Percentiles rank a stretch among this genome's conserved stretches.
Evolutionary conservation across 2,329 filamentous ascomycete genomes (phyloP).

Genomic region (Hymenoscyphus linearis): DNA sequence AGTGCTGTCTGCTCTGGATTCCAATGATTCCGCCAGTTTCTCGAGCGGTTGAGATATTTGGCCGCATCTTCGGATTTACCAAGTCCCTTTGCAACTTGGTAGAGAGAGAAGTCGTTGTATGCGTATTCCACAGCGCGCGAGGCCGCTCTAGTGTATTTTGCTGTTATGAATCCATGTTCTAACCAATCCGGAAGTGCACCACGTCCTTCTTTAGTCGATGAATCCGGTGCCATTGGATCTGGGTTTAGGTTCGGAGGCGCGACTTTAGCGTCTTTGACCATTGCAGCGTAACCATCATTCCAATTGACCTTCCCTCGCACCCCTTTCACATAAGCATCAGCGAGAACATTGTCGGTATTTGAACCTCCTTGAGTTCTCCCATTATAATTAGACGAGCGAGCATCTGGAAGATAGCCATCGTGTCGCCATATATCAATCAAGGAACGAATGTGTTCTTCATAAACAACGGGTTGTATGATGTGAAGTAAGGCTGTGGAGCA

Average conservation of each 20-base stretch:
- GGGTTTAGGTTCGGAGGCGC: constrained; percentile 55
- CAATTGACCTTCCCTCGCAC: constrained; percentile 57
- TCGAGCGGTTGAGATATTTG: constrained; percentile 57
- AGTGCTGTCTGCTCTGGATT: constrained; percentile 52
- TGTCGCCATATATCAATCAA: constrained; percentile 63
- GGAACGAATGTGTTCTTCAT: constrained; percentile 61
- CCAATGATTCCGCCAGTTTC: constrained; percentile 71
- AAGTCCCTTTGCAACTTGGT: constrained; percentile 52
- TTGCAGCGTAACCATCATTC: constrained; percentile 55
- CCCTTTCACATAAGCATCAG: constrained; percentile 67
- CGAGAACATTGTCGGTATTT: constrained; percentile 67
- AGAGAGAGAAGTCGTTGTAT: constrained; percentile 62
- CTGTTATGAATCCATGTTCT: constrained; percentile 59
- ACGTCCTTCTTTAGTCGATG: constrained; percentile 61
- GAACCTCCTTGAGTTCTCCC: constrained; percentile 65
- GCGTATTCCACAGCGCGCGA: constrained; percentile 63
- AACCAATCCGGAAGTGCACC: constrained; percentile 67
- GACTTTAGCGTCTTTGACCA: constrained; percentile 63
- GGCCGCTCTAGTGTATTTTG: constrained; percentile 54
- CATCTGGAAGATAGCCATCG: constrained; percentile 61
- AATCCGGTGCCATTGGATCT: constrained; percentile 46
- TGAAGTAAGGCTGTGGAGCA: constrained; percentile 62
- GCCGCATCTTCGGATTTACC: constrained; percentile 44
- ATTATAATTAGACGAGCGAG: constrained; percentile 62
- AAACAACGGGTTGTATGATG: constrained; percentile 55